Percentiles rank a stretch among this genome's conserved stretches.
Evolutionary conservation across 495 filamentous ascomycete species (phyloP).

Genomic region (Hypoxylon cercidicola): DNA sequence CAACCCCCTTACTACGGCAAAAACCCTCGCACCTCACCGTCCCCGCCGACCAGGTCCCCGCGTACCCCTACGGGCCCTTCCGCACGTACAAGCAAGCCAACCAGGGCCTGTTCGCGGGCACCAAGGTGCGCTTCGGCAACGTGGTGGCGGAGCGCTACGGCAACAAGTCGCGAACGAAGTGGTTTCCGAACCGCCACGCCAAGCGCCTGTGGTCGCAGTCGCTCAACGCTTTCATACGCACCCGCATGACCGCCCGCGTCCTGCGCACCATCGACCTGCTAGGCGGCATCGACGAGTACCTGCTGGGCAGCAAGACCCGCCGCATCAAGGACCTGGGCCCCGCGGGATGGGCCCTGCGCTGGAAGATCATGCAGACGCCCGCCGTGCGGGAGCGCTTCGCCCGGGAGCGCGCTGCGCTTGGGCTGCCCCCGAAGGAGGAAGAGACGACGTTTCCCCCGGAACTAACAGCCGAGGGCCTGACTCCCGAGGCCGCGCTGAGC

Average conservation of each 20-base stretch:
- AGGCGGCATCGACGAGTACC: constrained; percentile 90
- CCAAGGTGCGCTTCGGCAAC: constrained; percentile 90
- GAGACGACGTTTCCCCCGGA: constrained; percentile 46
- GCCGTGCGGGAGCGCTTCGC: constrained; percentile 68
- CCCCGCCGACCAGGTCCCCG: constrained; percentile 62
- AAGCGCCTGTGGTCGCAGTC: constrained; percentile 79
- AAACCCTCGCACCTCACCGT: constrained; percentile 45
- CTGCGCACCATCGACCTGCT: constrained; percentile 87
- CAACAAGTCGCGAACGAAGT: constrained; percentile 84
- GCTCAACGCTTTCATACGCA: constrained; percentile 71
- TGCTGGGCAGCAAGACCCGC: constrained; percentile 75
- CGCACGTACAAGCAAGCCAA: constrained; percentile 87
- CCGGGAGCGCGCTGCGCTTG: constrained; percentile 59
- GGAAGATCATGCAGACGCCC: constrained; percentile 82
- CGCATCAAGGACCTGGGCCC: constrained; percentile 86
- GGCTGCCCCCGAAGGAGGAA: constrained; percentile 46
- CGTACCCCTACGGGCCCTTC: constrained; percentile 86
- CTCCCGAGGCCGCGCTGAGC: constrained; percentile 40
- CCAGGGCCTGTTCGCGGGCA: constrained; percentile 82
- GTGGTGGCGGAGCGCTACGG: constrained; percentile 79
- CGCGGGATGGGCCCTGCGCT: constrained; percentile 87
- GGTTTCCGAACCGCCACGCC: constrained; percentile 87
- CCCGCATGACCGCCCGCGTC: constrained; percentile 79
- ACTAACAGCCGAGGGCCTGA: constrained; percentile 52
- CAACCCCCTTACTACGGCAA: constrained; percentile 35